phyloP scores from a whole-genome alignment of 2,329 filamentous ascomycete species.

The Trichoderma sp. region DNA sequence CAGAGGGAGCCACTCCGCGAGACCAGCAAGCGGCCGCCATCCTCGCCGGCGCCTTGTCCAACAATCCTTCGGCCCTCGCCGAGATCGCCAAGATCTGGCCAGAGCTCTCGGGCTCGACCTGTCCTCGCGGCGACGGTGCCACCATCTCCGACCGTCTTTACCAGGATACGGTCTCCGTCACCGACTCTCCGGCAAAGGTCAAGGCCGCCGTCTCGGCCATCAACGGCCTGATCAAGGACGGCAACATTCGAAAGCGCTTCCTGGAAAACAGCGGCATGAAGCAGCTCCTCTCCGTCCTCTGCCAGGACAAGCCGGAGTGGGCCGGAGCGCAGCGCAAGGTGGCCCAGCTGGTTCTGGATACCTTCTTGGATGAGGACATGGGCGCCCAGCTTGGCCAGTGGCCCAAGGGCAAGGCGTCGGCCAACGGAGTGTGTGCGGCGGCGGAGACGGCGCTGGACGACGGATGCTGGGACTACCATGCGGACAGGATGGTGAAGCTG shows the following conservation, averaged over 20 bases:
- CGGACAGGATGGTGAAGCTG: conserved; percentile 45
- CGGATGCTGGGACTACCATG: conserved; percentile 62
- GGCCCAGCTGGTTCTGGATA: conserved; percentile 63
- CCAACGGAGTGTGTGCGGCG: conserved; percentile 43
- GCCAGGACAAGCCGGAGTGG: conserved; percentile 52
- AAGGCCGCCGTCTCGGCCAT: conserved; percentile 54
- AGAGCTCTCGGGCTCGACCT: conserved; percentile 44
- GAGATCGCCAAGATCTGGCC: conserved; percentile 55
- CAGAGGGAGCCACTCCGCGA: conserved; percentile 40
- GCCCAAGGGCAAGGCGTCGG: conserved; percentile 47
- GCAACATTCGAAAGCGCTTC: conserved; percentile 57
- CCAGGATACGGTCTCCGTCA: conserved; percentile 42
- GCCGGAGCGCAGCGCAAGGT: conserved; percentile 56
- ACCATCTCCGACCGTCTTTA: conserved; percentile 47
- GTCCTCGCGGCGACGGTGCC: conserved; percentile 35
- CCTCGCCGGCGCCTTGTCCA: conserved; percentile 61
- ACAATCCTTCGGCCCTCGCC: conserved; percentile 64
- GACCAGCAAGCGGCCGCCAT: conserved; percentile 60
- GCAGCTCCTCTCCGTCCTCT: conserved; percentile 56
- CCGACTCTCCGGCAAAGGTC: conserved; percentile 36
- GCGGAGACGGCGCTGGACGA: conserved; percentile 44
- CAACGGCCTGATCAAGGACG: conserved; percentile 59
- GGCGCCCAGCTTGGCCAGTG: conserved; percentile 61
- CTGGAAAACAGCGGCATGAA: conserved; percentile 57
- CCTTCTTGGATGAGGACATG: conserved; percentile 67